A percentile compares a stretch with the other conserved stretches of the same genome.
Evolutionary conservation across 1,284 basidiomycete species (phyloP).

Genomic region (Ustilago curta): DNA sequence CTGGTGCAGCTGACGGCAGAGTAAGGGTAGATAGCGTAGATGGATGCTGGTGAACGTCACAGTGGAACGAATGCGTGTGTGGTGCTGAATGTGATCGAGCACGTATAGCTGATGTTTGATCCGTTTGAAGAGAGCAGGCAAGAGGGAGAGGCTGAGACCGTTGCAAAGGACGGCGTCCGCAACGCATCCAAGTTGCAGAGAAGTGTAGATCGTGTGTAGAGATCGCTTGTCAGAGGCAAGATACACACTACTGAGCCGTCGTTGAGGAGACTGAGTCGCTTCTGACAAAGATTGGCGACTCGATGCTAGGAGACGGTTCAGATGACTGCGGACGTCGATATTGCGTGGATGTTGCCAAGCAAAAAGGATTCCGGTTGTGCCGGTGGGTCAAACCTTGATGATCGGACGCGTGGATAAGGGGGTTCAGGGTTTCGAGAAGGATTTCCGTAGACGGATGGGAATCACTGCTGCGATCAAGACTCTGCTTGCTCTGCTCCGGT

Average conservation of each 20-base stretch:
- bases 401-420: conserved; percentile 6
- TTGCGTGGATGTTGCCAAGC: conserved; percentile 1
- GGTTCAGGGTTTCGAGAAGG: conserved; percentile 10
- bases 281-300: neutral
- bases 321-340: neutral
- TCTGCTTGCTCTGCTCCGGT: neutral
- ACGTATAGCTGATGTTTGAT: neutral
- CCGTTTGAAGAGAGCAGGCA: neutral
- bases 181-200: neutral
- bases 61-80: neutral
- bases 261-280: neutral
- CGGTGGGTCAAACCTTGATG: conserved; percentile 27
- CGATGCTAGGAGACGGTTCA: neutral
- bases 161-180: neutral
- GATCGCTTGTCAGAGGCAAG: neutral
- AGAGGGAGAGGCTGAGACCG: neutral
- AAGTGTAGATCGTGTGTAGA: neutral
- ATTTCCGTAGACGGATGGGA: conserved; percentile 18
- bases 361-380: neutral
- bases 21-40: neutral
- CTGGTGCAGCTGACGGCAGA: conserved; percentile 7
- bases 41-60: neutral
- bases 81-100: neutral
- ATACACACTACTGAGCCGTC: neutral
- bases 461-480: neutral